phyloP scores from a whole-genome alignment of 345 rosid genomes.

The Eucalyptus albens region DNA sequence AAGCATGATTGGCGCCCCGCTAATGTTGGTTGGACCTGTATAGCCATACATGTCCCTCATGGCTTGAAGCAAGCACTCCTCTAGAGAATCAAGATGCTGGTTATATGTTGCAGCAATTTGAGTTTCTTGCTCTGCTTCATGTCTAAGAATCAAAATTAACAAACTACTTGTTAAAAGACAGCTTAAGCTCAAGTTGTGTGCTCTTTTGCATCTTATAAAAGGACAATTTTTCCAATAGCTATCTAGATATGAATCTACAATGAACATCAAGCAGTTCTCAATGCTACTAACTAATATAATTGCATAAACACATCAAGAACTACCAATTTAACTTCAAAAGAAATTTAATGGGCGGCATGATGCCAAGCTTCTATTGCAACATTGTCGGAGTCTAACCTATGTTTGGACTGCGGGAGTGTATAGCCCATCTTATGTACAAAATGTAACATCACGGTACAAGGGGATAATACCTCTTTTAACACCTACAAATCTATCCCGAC shows the following conservation, averaged over 20 bases:
- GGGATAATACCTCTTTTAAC: accelerated
- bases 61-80: neutral
- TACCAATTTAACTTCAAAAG: neutral
- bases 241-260: too few relatives aligned
- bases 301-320: too few relatives aligned
- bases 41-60: neutral
- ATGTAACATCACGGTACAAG: neutral
- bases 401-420: neutral
- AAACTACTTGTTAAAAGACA: neutral
- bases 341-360: neutral
- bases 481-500: neutral
- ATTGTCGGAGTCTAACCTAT: accelerated
- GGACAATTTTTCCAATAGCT: neutral
- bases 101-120: neutral
- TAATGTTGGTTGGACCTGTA: neutral
- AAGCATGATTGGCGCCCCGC: accelerated
- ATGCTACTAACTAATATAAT: too few relatives aligned
- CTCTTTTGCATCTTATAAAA: neutral
- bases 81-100: neutral
- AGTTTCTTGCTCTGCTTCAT: neutral
- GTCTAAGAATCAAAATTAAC: neutral
- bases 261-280: too few relatives aligned
- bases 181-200: neutral
- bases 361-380: neutral
- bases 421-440: neutral